Base-by-base conservation (phyloP, 208 protist species). In the Crithidia expoeki region DNA sequence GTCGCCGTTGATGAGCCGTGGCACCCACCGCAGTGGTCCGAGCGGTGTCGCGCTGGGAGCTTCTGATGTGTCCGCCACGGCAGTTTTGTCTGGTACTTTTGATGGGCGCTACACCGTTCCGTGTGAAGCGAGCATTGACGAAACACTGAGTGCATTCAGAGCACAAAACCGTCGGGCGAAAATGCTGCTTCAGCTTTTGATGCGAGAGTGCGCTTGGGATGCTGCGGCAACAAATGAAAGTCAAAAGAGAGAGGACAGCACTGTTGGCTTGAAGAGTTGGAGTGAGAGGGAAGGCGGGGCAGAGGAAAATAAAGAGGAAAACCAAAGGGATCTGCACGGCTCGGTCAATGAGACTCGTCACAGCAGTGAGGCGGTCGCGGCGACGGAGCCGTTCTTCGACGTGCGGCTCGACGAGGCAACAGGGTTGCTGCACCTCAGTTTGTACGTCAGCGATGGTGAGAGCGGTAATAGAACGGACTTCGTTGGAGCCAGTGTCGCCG, bases 371-470 rank as follows among this genome's bases (percentile, higher is more conserved):
- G 52, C 70, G 23, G n/a, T 55, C 44, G 55, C 53, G 11, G 51
- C 65, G 2, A 80, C 62, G 30, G 67, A 74, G 55, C 73, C 81
- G 4, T 83, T 58, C 44, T 23, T 76, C 0, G 65, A 86, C n/a
- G 69, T 86, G 5, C 53, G 55, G 27, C 68, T 81, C 17, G 67
- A 83, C 68, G n/a, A 47, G 10, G 44, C 52, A 12, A 81, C 72
- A 9, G 68, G 56, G 6, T 38, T 79, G 28, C 66, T 88, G 46
- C 69, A 77, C 11, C 30, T 88, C n/a, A 79, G 66, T 62, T 30
- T 84, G 17, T 85, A 85, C 76, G 60, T 77, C 28, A 68, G 67
- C 51, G 79, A 59, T 16, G 75, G 68, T 14, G 76, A 47, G 4
- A 58, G 46, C 27, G 79, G 76, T 9, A 67, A 79, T 16, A 71